A percentile compares a stretch with the other conserved stretches of the same genome.
phyloP scores from a whole-genome alignment of 129 eudicot species.

The sunflower (Helianthus annuus) region HanXRQr2.0-SUNRISE NC_035435.2:1844156-1844655 shows the following conservation, averaged over 20 bases:
- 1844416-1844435: slow-evolving; percentile 24
- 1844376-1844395: slow-evolving; percentile 35
- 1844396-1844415: slow-evolving; percentile 37
- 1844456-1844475: slow-evolving; percentile 38
- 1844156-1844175: slow-evolving; percentile 59
- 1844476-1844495: background rate
- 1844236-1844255: slow-evolving; percentile 56
- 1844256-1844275: slow-evolving; percentile 71
- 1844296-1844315: slow-evolving; percentile 33
- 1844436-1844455: slow-evolving; percentile 17
- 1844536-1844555: slow-evolving; percentile 4
- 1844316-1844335: slow-evolving; percentile 38
- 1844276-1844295: slow-evolving; percentile 51
- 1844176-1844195: slow-evolving; percentile 44
- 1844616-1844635: too few species aligned
- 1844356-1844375: slow-evolving; percentile 36
- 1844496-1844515: slow-evolving; percentile 10
- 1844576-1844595: slow-evolving; percentile 4
- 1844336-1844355: slow-evolving; percentile 32
- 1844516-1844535: slow-evolving; percentile 1
- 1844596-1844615: background rate
- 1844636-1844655: too few species aligned
- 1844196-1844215: slow-evolving; percentile 57
- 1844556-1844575: background rate
- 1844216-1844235: slow-evolving; percentile 50